phyloP scores from a whole-genome alignment of 306 rosid genomes.

The Urtica urens region DNA sequence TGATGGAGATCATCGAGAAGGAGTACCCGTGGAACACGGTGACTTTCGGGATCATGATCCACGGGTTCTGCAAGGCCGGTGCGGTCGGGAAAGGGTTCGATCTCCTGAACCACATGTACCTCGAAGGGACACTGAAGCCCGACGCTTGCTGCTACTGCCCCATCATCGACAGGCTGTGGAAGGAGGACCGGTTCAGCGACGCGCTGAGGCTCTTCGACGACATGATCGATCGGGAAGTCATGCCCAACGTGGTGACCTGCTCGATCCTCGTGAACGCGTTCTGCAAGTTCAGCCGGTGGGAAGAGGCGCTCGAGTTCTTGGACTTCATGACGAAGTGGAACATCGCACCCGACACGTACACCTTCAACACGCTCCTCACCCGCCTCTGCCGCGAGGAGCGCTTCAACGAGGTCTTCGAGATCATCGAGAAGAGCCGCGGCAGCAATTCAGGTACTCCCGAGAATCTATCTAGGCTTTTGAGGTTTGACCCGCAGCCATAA shows the following conservation, averaged over 20 bases:
- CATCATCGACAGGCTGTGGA: not conserved
- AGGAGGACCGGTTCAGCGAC: not conserved
- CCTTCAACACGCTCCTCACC: not conserved
- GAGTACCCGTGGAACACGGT: not conserved
- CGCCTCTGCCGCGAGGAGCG: not conserved
- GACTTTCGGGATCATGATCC: not conserved
- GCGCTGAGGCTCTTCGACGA: not conserved
- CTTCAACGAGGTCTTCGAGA: not conserved
- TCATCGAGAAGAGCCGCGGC: not conserved
- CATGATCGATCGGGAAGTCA: not conserved
- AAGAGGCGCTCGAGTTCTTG: not conserved
- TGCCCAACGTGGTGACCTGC: not conserved
- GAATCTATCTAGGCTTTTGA: too few species aligned
- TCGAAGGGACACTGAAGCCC: not conserved
- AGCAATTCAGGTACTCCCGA: too few species aligned
- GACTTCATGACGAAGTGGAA: not conserved
- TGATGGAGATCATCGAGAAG: not conserved
- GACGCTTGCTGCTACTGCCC: not conserved
- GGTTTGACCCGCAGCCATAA: too few species aligned
- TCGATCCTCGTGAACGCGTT: conserved; percentile 6
- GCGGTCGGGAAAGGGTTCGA: not conserved
- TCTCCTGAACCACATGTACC: not conserved
- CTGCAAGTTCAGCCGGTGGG: not conserved
- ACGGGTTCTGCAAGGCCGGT: conserved; percentile 3
- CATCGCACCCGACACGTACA: not conserved